Conservation (phyloP, 345 rosid species). For the Mangifera indica region DNA sequence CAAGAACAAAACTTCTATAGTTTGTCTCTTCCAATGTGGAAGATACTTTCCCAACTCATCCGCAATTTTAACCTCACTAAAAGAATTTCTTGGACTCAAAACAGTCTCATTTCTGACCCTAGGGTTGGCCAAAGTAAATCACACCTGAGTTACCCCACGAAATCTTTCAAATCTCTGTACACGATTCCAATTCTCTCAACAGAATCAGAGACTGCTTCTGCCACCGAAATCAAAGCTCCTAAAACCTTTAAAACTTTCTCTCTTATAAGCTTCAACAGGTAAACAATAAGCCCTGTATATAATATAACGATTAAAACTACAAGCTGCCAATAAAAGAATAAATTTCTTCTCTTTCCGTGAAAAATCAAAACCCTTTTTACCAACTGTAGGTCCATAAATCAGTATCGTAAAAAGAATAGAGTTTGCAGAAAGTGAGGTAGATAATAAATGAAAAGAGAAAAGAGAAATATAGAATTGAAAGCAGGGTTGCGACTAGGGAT, state of each 20-base stretch:
- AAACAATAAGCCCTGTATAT: conserved; percentile 58
- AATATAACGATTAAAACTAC: conserved; percentile 49
- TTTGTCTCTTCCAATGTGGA: conserved; percentile 60
- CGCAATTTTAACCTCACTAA: conserved; percentile 18
- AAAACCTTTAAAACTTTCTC: conserved; percentile 51
- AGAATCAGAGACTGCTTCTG: conserved; percentile 60
- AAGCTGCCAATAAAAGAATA: conserved; percentile 41
- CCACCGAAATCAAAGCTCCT: conserved; percentile 48
- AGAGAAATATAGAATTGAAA: conserved; percentile 7
- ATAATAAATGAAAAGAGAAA: too few relatives aligned
- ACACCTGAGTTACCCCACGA: too few relatives aligned
- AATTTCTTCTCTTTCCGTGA: conserved; percentile 50
- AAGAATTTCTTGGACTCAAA: conserved; percentile 14
- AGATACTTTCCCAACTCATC: conserved; percentile 60
- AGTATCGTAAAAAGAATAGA: neutral
- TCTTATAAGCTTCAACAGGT: conserved; percentile 48
- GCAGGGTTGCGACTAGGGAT: neutral
- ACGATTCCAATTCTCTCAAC: conserved; percentile 49
- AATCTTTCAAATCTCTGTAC: conserved; percentile 50
- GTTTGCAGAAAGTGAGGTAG: too few relatives aligned
- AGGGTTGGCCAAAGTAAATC: too few relatives aligned
- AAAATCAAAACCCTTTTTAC: conserved; percentile 46
- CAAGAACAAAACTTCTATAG: conserved; percentile 68
- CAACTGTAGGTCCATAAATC: conserved; percentile 52
- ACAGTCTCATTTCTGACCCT: conserved; percentile 9